phyloP scores from a whole-genome alignment of 2,329 filamentous ascomycete genomes.

The Epichloe baconii region DNA sequence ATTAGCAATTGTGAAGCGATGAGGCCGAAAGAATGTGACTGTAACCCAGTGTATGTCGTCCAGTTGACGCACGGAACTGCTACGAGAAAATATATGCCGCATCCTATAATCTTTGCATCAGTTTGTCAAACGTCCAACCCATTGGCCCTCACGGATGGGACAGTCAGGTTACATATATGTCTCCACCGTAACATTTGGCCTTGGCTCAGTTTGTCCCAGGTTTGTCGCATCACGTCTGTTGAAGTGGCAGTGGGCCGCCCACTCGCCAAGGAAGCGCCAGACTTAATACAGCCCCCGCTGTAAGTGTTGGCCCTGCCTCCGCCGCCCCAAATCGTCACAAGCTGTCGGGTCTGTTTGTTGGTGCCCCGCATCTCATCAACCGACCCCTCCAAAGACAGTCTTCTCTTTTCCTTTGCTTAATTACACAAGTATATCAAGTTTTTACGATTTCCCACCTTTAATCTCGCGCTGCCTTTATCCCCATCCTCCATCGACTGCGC shows the following conservation, averaged over 20 bases:
- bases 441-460: not conserved
- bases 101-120: not conserved
- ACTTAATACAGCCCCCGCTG: too few relatives aligned
- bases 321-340: not conserved
- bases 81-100: not conserved
- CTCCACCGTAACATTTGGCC: too few relatives aligned
- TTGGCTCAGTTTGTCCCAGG: not conserved
- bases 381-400: constrained; percentile 3
- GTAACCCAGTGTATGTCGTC: not conserved
- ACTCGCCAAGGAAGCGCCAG: not conserved
- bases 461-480: not conserved
- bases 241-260: too few relatives aligned
- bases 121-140: too few relatives aligned
- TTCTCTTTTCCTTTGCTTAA: not conserved
- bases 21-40: not conserved
- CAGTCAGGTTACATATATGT: too few relatives aligned
- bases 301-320: not conserved
- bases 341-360: not conserved
- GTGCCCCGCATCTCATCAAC: constrained; percentile 1
- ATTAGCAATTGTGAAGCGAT: not conserved
- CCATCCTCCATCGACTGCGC: not conserved
- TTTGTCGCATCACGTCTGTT: not conserved
- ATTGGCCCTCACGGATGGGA: too few relatives aligned
- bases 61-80: not conserved
- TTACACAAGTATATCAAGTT: not conserved